Evolutionary conservation across 2,329 filamentous ascomycete genomes (phyloP), one percentile per base, ranked within the genome.

Genomic region (Apiospora phragmitis): DNA sequence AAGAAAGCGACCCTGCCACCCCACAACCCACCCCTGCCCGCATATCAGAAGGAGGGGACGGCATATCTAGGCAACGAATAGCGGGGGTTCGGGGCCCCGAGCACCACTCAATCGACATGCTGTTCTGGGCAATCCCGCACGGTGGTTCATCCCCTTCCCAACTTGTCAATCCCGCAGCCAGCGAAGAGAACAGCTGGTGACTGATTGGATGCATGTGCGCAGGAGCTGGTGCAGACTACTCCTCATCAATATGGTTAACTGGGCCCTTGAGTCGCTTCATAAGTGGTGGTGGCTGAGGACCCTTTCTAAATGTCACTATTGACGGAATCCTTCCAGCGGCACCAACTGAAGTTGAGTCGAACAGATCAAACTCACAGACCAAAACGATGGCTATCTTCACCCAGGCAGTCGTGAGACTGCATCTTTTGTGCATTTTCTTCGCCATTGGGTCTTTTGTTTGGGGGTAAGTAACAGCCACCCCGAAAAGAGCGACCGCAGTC

Each of bases 381-480:
- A 49, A 65, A 35, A 67, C 2, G 2, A 78, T 78, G 76, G 72
- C 72, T 26, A 35, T 67, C 2, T 32, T 79, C 59, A 78, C 80
- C 26, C 83, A 80, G 71, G 83, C 82, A 26, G 74, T 79, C 12
- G 70, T 81, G 43, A 82, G 85, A 43, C 81, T 88, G 29, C 83
- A 87, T 74, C 72, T 78, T 4, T 77, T 88, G 51, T 88, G 86
- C 75, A 74, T 84, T 12, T 87, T 88, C 74, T 87, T 88, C 70
- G 86, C 85, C 1, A 74, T 89, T n/a, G 87, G 86, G 16, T 86
- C 87, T 2, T 86, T 88, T 47, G 83, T 87, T 32, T 89, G 87
- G 86, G 87, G 87, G 85, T 87, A 77, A 75, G 82, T 78, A 24
- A 24, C 49, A 21, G 6, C 24, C 41, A 65, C 43, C 16, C 9